Evolutionary conservation across 495 filamentous ascomycete genomes (phyloP).

Genomic region (Trichoderma asperelloides): DNA sequence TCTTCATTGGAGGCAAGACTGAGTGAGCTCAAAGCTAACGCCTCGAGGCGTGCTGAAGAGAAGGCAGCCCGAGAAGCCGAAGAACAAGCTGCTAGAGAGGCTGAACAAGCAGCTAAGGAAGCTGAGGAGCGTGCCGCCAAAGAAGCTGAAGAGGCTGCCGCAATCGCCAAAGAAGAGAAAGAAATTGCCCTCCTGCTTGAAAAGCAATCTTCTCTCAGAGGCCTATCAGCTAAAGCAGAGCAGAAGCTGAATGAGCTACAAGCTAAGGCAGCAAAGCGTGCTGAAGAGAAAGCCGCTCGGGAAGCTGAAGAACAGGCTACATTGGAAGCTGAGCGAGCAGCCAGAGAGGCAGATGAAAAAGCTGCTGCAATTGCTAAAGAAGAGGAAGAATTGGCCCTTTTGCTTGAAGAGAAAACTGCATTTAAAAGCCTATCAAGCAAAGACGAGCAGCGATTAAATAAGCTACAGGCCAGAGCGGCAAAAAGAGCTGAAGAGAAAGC

Average conservation of each 20-base stretch:
- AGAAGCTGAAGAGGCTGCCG: not conserved
- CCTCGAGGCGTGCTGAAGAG: not conserved
- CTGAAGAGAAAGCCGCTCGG: constrained; percentile 3
- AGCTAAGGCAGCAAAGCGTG: constrained; percentile 22
- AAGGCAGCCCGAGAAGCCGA: constrained; percentile 16
- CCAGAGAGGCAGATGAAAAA: constrained; percentile 9
- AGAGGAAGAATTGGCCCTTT: constrained; percentile 5
- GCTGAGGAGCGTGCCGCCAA: constrained; percentile 10
- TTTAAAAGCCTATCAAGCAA: not conserved
- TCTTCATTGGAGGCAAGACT: not conserved
- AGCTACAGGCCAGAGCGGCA: not conserved
- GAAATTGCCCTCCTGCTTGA: not conserved
- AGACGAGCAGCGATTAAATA: not conserved
- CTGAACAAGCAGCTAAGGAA: constrained; percentile 3
- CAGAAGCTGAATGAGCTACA: constrained; percentile 29
- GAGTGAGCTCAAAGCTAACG: not conserved
- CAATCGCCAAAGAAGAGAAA: constrained; percentile 8
- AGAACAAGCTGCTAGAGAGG: constrained; percentile 12
- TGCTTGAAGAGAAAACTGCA: constrained; percentile 17
- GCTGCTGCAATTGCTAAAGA: not conserved
- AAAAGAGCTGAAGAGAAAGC: constrained; percentile 12
- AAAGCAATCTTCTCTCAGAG: constrained; percentile 6
- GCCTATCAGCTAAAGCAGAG: constrained; percentile 23
- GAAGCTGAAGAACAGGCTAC: constrained; percentile 12
- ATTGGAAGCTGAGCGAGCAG: constrained; percentile 12